A percentile compares a stretch with the other conserved stretches of the same genome.
Conservation (phyloP, 73 alveolate genomes). For the Halteria grandinella region DNA sequence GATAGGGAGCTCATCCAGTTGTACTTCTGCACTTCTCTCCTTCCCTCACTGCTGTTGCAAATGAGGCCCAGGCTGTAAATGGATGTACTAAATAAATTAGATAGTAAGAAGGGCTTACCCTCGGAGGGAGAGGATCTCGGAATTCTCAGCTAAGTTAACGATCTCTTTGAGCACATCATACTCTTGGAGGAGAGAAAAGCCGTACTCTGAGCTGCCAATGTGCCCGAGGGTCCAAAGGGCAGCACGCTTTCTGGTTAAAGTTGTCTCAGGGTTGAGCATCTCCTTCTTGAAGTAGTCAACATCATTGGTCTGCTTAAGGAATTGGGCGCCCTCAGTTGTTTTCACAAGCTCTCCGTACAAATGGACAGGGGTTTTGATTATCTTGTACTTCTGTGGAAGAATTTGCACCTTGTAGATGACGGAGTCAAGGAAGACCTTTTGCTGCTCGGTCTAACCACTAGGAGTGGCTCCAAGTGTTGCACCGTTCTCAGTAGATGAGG, state of each 20-base stretch:
- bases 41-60: constrained; percentile 49
- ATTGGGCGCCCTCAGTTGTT: constrained; percentile 61
- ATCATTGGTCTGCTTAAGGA: constrained; percentile 55
- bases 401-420: constrained; percentile 41
- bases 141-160: constrained; percentile 58
- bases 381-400: constrained; percentile 61
- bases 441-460: no score
- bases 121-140: constrained; percentile 55
- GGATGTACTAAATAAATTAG: constrained; percentile 40
- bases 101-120: constrained; percentile 42
- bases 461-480: not conserved
- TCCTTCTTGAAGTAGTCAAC: constrained; percentile 49
- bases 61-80: constrained; percentile 59
- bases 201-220: constrained; percentile 70
- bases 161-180: constrained; percentile 44
- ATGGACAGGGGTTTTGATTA: constrained; percentile 67
- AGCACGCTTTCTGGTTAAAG: constrained; percentile 55
- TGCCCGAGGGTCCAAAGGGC: constrained; percentile 77
- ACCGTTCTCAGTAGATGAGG: not conserved
- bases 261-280: constrained; percentile 34
- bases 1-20: constrained; percentile 57
- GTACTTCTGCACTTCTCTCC: constrained; percentile 16
- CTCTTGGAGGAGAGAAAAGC: constrained; percentile 54
- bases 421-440: constrained; percentile 22
- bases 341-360: constrained; percentile 76